Evolutionary conservation across 2,329 filamentous ascomycete genomes (phyloP).

Genomic region (Microdochium nivale): DNA sequence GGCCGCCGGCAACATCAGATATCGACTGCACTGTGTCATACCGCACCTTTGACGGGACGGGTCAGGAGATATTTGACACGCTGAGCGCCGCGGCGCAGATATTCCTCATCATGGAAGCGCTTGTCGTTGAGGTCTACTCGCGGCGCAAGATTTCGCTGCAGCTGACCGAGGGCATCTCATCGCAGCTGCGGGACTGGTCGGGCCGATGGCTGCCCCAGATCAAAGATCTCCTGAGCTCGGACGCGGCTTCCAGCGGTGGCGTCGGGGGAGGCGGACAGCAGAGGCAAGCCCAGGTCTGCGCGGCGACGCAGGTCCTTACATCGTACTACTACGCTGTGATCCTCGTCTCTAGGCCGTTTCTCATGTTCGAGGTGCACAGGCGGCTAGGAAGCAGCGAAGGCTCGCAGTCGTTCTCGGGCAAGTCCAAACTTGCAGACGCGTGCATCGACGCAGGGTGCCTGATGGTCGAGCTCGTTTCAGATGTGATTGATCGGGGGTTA

Average conservation of each 20-base stretch:
- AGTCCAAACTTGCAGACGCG: slow-evolving; percentile 42
- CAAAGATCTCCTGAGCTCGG: slow-evolving; percentile 24
- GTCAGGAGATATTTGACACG: slow-evolving; percentile 32
- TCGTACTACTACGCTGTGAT: slow-evolving; percentile 52
- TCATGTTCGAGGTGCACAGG: slow-evolving; percentile 45
- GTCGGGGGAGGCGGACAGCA: slow-evolving; percentile 6
- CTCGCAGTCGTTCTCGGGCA: slow-evolving; percentile 17
- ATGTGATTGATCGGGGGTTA: slow-evolving; percentile 30
- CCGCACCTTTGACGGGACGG: slow-evolving; percentile 19
- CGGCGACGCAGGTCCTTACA: slow-evolving; percentile 41
- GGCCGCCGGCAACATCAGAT: slow-evolving; percentile 43
- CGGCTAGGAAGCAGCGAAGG: slow-evolving; percentile 25
- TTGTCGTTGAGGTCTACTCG: slow-evolving; percentile 44
- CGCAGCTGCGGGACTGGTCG: slow-evolving; percentile 43
- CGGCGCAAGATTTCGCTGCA: slow-evolving; percentile 42
- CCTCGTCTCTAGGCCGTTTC: slow-evolving; percentile 44
- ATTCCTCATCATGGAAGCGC: slow-evolving; percentile 38
- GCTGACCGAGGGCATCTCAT: slow-evolving; percentile 43
- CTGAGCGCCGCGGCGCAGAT: slow-evolving; percentile 45
- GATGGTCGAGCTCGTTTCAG: slow-evolving; percentile 40
- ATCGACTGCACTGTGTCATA: slow-evolving; percentile 46
- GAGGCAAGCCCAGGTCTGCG: slow-evolving; percentile 24
- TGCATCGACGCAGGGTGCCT: slow-evolving; percentile 46
- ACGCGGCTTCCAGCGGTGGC: background rate
- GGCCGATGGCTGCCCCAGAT: slow-evolving; percentile 36